These are phyloP conservation scores for Cercospora nicotianae DNA, from an alignment of 2,329 filamentous ascomycete genomes.

Conservation along the genomic window DNA sequence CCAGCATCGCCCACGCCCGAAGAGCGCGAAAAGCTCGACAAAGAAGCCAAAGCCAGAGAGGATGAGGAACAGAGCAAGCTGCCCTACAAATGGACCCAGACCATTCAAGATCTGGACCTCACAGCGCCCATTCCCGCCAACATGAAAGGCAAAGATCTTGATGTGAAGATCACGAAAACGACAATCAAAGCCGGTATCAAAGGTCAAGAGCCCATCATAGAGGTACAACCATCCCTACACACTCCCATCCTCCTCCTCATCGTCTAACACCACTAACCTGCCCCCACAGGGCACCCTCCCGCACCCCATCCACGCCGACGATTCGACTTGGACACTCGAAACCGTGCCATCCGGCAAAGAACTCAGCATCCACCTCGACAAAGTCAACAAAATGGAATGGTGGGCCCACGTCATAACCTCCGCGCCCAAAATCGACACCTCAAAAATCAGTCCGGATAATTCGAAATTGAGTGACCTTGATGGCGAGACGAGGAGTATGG, in stretches of 20 bases:
- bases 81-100: slow-evolving; percentile 97
- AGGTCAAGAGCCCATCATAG: slow-evolving; percentile 80
- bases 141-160: slow-evolving; percentile 79
- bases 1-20: slow-evolving; percentile 52
- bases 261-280: slow-evolving; percentile 9
- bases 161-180: slow-evolving; percentile 77
- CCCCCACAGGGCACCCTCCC: slow-evolving; percentile 73
- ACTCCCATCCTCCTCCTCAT: background rate
- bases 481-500: slow-evolving; percentile 92
- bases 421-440: slow-evolving; percentile 90
- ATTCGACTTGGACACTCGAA: slow-evolving; percentile 91
- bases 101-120: slow-evolving; percentile 83
- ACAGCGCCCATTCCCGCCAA: slow-evolving; percentile 76
- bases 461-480: slow-evolving; percentile 90
- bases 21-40: slow-evolving; percentile 57
- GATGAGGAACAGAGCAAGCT: slow-evolving; percentile 83
- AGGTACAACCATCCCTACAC: slow-evolving; percentile 52
- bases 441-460: slow-evolving; percentile 91
- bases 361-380: slow-evolving; percentile 87
- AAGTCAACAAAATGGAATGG: slow-evolving; percentile 97
- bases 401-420: slow-evolving; percentile 87
- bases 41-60: slow-evolving; percentile 68
- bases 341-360: slow-evolving; percentile 65
- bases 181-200: slow-evolving; percentile 79
- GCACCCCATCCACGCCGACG: slow-evolving; percentile 75